Conservation (phyloP, 495 filamentous ascomycete species). For the Xylaria cubensis region DNA sequence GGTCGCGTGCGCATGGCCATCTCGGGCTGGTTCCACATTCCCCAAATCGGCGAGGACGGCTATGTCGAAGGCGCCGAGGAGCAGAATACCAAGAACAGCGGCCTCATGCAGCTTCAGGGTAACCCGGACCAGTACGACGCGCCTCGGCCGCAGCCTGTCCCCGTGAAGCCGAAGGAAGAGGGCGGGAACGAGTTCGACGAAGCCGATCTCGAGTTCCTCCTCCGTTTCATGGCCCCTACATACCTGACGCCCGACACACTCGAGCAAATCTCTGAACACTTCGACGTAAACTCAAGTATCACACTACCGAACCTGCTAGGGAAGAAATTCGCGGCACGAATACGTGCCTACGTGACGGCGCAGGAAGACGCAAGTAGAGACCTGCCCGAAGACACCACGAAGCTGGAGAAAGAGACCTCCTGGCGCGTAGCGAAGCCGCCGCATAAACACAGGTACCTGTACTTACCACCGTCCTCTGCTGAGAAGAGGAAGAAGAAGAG, state of each 20-base stretch:
- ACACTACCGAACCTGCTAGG: constrained; percentile 78
- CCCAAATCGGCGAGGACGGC: constrained; percentile 93
- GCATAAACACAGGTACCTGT: constrained; percentile 94
- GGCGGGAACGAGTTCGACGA: constrained; percentile 64
- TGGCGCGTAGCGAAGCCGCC: constrained; percentile 87
- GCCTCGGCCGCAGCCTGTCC: constrained; percentile 68
- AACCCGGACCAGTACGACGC: constrained; percentile 87
- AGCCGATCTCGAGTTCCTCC: constrained; percentile 80
- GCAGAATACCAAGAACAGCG: constrained; percentile 84
- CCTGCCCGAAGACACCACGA: constrained; percentile 54
- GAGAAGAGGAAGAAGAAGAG: constrained; percentile 23
- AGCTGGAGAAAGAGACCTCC: constrained; percentile 62
- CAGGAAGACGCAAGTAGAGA: constrained; percentile 58
- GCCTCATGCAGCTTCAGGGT: constrained; percentile 87
- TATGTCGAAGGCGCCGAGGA: constrained; percentile 89
- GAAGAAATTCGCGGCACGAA: constrained; percentile 70
- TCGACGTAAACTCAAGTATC: constrained; percentile 81
- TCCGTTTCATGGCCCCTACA: constrained; percentile 85
- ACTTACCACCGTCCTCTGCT: constrained; percentile 59
- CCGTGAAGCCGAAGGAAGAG: constrained; percentile 55
- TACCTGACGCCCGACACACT: constrained; percentile 96
- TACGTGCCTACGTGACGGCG: constrained; percentile 71
- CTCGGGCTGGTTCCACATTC: constrained; percentile 99
- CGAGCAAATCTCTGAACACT: constrained; percentile 77
- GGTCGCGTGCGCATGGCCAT: constrained; percentile 92